Percentiles rank a stretch among this genome's conserved stretches.
Evolutionary conservation across 768 basidiomycete genomes (phyloP).

Genomic region (Leccinum variicolor): DNA sequence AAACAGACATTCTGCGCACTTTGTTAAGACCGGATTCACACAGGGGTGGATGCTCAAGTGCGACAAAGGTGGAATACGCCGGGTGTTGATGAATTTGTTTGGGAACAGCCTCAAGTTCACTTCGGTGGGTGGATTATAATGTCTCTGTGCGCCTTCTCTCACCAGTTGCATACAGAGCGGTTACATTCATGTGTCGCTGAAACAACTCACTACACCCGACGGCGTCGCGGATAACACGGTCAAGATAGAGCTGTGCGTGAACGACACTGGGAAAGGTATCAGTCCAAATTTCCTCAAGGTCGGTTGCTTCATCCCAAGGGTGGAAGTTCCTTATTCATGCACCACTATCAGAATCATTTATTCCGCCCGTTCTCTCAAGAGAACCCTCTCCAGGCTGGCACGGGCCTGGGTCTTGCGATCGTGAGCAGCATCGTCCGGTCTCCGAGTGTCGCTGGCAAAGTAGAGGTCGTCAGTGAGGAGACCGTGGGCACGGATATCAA

Average conservation of each 20-base stretch:
- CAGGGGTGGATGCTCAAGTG: constrained; percentile 86
- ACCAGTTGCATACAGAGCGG: constrained; percentile 54
- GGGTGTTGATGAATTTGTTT: constrained; percentile 92
- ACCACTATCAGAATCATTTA: constrained; percentile 66
- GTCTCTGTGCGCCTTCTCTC: background rate
- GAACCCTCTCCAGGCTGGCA: constrained; percentile 89
- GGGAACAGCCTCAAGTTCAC: constrained; percentile 95
- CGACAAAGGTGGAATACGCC: constrained; percentile 89
- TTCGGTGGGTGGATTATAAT: constrained; percentile 45
- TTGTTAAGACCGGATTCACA: constrained; percentile 7
- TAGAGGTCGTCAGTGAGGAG: constrained; percentile 93
- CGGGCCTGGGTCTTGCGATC: constrained; percentile 91
- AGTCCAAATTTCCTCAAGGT: constrained; percentile 91
- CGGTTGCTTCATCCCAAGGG: constrained; percentile 4
- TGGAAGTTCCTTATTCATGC: background rate
- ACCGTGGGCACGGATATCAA: constrained; percentile 90
- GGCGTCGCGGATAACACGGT: constrained; percentile 56
- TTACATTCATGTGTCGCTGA: constrained; percentile 80
- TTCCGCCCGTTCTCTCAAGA: constrained; percentile 98
- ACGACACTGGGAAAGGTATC: constrained; percentile 94
- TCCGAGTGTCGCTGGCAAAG: constrained; percentile 82
- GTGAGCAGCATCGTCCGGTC: constrained; percentile 90
- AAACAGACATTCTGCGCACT: background rate
- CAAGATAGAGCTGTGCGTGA: constrained; percentile 79
- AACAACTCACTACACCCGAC: constrained; percentile 60